Conservation (phyloP, 2,329 filamentous ascomycete genomes). For the Hymenoscyphus repandus region DNA sequence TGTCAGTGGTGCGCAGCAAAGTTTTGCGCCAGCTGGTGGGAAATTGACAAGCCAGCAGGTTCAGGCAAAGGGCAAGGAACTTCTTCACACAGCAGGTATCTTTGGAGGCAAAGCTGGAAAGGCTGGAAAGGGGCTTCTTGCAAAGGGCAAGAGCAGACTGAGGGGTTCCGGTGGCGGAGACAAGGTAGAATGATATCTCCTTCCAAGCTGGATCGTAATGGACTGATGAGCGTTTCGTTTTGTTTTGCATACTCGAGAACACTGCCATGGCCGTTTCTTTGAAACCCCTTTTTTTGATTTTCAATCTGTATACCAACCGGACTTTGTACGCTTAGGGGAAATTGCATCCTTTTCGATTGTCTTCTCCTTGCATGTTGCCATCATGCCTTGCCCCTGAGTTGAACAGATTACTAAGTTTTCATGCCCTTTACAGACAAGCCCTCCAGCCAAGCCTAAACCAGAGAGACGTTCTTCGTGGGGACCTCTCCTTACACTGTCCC, state of each 20-base stretch:
- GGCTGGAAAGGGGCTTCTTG: constrained; percentile 85
- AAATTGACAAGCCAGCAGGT: constrained; percentile 33
- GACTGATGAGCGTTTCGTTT: constrained; percentile 25
- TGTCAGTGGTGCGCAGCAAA: constrained; percentile 21
- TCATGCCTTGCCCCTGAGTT: constrained; percentile 25
- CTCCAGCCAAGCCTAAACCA: constrained; percentile 32
- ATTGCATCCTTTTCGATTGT: constrained; percentile 26
- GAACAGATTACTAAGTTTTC: constrained; percentile 28
- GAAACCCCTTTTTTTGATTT: constrained; percentile 14
- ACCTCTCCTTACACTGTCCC: constrained; percentile 33
- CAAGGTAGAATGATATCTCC: constrained; percentile 73
- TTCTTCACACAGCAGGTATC: constrained; percentile 75
- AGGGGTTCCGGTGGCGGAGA: constrained; percentile 56
- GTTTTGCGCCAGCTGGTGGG: constrained; percentile 19
- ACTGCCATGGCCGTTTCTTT: constrained; percentile 19
- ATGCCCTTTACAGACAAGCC: constrained; percentile 32
- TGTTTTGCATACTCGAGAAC: constrained; percentile 21
- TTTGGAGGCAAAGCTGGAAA: constrained; percentile 66
- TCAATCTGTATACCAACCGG: constrained; percentile 29
- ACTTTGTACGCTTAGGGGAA: constrained; percentile 31
- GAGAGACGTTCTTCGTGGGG: constrained; percentile 43
- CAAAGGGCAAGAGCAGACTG: constrained; percentile 85
- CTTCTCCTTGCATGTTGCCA: constrained; percentile 24
- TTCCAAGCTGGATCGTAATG: constrained; percentile 30
- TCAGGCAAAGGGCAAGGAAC: constrained; percentile 74